Conservation (phyloP, 306 rosid genomes). For the Quercus agrifolia region DNA sequence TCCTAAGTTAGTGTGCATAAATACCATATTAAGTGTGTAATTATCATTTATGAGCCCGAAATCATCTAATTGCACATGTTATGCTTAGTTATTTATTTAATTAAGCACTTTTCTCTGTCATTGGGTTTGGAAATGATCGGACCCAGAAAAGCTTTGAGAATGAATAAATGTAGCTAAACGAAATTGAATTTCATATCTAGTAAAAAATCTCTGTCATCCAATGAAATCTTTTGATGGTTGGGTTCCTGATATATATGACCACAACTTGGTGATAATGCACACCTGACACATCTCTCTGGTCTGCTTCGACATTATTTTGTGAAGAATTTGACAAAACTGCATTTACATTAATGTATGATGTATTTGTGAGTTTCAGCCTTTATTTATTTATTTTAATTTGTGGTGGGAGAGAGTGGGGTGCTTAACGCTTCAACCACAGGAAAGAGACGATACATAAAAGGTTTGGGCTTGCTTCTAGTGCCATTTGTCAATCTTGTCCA, state of each 20-base stretch:
- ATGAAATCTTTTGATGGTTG: background rate
- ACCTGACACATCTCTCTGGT: background rate
- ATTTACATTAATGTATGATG: background rate
- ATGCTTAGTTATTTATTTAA: conserved; percentile 10
- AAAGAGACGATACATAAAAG: background rate
- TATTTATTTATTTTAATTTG: background rate
- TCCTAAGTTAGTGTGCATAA: conserved; percentile 28
- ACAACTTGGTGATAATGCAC: background rate
- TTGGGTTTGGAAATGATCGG: background rate
- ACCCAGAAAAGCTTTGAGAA: no score
- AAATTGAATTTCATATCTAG: background rate
- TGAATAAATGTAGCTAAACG: background rate
- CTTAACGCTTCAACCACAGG: background rate
- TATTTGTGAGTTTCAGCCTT: background rate
- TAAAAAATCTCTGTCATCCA: background rate
- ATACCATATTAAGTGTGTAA: conserved; percentile 31
- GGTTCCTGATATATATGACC: background rate
- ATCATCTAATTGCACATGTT: conserved; percentile 45
- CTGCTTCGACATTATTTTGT: no score
- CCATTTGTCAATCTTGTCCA: no score
- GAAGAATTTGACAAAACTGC: no score
- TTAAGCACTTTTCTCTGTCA: background rate
- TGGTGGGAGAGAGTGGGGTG: no score
- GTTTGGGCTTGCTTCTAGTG: no score
- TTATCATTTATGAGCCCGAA: conserved; percentile 38